Conservation (phyloP, 306 rosid species). For the Castanopsis chinensis region DNA sequence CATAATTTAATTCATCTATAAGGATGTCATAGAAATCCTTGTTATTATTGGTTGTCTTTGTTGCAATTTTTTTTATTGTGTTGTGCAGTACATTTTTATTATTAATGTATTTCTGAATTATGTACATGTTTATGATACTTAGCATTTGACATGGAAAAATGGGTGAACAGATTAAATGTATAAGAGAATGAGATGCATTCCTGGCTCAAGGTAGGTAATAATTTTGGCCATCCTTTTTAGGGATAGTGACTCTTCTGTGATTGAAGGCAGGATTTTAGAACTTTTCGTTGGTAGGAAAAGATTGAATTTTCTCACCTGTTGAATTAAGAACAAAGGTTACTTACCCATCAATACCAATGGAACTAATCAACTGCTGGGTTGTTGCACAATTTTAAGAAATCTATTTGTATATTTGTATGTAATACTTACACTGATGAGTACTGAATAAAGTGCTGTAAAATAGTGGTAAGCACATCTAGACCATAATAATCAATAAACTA, state of each 20-base stretch:
- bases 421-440: not conserved
- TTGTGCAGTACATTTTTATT: not conserved
- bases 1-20: not conserved
- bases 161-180: not conserved
- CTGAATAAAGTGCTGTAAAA: not conserved
- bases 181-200: not conserved
- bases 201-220: not conserved
- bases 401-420: not conserved
- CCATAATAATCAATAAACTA: no score
- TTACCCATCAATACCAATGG: not conserved
- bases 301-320: not conserved
- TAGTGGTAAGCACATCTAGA: not conserved
- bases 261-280: not conserved
- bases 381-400: not conserved
- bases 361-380: not conserved
- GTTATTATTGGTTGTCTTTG: not conserved
- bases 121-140: not conserved
- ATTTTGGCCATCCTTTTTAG: not conserved
- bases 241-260: not conserved
- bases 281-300: not conserved
- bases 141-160: not conserved
- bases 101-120: not conserved
- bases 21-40: conserved; percentile 7
- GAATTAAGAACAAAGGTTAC: not conserved
- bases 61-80: not conserved